These are phyloP conservation scores for Rhodofomes roseus DNA, from an alignment of 1,284 basidiomycete species.

Conservation along the genomic window DNA sequence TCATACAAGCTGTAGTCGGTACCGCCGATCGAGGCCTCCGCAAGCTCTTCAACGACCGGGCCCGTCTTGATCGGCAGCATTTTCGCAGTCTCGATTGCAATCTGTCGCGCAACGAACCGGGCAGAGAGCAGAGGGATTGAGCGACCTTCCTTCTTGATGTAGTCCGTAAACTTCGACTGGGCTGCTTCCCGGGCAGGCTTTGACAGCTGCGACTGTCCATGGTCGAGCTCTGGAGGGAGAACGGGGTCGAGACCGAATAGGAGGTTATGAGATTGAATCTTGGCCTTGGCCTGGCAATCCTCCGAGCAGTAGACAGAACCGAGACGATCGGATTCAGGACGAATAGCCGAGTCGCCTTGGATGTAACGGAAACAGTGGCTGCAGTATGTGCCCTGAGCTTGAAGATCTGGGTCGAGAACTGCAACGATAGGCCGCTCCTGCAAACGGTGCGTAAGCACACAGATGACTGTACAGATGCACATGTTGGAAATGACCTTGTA, in stretches of 20 bases:
- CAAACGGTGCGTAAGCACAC: too few relatives aligned
- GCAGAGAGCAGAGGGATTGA: constrained; percentile 57
- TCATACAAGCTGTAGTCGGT: constrained; percentile 64
- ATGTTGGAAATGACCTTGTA: constrained; percentile 55
- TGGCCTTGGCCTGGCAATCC: constrained; percentile 54
- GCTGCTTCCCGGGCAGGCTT: constrained; percentile 49
- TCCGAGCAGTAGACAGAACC: constrained; percentile 67
- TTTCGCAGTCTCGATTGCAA: constrained; percentile 61
- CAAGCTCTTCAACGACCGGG: constrained; percentile 21
- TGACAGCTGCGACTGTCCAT: constrained; percentile 29
- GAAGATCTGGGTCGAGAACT: constrained; percentile 65
- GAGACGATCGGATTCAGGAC: constrained; percentile 47
- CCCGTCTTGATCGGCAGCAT: constrained; percentile 33
- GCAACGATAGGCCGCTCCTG: constrained; percentile 73
- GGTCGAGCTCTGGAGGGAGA: constrained; percentile 49
- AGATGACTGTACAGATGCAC: too few relatives aligned
- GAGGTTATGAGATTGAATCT: constrained; percentile 58
- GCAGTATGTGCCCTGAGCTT: constrained; percentile 63
- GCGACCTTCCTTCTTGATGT: constrained; percentile 45
- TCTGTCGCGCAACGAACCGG: constrained; percentile 67
- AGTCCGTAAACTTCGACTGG: constrained; percentile 53
- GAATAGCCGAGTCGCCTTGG: constrained; percentile 39
- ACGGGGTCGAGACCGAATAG: constrained; percentile 67
- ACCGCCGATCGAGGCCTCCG: constrained; percentile 43
- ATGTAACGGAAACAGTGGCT: constrained; percentile 65